Conservation (phyloP, 1,139 yeast genomes). For the Sugiyamaella pinicola region DNA sequence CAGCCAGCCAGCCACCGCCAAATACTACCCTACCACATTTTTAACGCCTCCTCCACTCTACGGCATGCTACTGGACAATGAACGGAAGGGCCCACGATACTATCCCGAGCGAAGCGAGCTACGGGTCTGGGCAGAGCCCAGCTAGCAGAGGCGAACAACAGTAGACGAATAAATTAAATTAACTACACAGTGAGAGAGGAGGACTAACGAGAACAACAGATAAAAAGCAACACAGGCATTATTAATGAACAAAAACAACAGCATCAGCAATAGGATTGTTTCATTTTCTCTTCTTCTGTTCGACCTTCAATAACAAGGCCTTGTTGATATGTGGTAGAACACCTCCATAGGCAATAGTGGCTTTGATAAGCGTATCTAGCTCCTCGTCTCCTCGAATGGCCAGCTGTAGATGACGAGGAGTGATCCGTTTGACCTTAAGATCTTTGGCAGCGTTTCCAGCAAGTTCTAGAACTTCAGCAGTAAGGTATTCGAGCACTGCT, state of each 20-base stretch:
- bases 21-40: too few relatives aligned
- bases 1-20: not conserved
- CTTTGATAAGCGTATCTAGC: constrained; percentile 91
- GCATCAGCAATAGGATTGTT: not conserved
- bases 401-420: constrained; percentile 97
- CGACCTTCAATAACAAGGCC: constrained; percentile 90
- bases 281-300: constrained; percentile 60
- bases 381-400: constrained; percentile 99
- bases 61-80: too few relatives aligned
- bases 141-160: not conserved
- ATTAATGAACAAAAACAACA: not conserved
- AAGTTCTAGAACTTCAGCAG: constrained; percentile 97
- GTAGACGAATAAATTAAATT: constrained; percentile 1
- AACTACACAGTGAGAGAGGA: not conserved
- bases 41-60: too few relatives aligned
- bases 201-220: not conserved
- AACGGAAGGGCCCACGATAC: not conserved
- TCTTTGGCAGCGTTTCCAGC: constrained; percentile 99
- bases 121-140: not conserved
- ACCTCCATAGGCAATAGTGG: constrained; percentile 99
- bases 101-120: not conserved
- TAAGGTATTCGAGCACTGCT: constrained; percentile 93
- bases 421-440: constrained; percentile 95
- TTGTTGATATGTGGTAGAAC: constrained; percentile 97
- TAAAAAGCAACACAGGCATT: not conserved